Conservation (phyloP, 1,284 basidiomycete species). For the Rugosomyces carneus region DNA sequence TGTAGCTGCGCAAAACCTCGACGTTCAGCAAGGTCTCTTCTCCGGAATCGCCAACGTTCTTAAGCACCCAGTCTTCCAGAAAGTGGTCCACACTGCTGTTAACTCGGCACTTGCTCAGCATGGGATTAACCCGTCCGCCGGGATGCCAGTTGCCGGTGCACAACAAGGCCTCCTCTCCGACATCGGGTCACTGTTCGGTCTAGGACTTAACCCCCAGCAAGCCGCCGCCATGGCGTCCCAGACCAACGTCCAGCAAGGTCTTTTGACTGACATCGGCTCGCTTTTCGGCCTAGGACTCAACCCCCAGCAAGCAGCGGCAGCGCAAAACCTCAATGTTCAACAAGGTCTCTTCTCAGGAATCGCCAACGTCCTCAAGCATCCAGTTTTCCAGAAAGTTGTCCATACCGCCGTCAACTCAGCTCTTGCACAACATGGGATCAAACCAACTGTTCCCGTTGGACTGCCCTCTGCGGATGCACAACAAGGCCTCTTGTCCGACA, state of each 20-base stretch:
- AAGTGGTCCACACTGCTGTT: background rate
- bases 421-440: too few relatives aligned
- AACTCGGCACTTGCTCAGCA: background rate
- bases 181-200: too few relatives aligned
- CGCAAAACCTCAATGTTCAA: background rate
- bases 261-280: too few relatives aligned
- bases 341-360: conserved; percentile 3
- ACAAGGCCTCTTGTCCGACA: too few relatives aligned
- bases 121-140: background rate
- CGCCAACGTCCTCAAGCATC: conserved; percentile 2
- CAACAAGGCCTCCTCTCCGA: too few relatives aligned
- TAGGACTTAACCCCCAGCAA: too few relatives aligned
- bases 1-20: background rate
- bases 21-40: background rate
- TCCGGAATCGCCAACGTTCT: background rate
- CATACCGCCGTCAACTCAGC: conserved; percentile 1
- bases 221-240: too few relatives aligned
- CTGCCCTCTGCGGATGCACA: too few relatives aligned
- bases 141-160: too few relatives aligned
- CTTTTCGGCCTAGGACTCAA: too few relatives aligned
- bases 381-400: conserved; percentile 4
- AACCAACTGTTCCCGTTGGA: too few relatives aligned
- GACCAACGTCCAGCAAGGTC: too few relatives aligned
- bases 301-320: background rate
- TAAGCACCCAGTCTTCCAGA: background rate